Percentiles rank a stretch among this genome's conserved stretches.
Conservation (phyloP, 352 stramenopile species). For the Globisporangium lucens region DNA sequence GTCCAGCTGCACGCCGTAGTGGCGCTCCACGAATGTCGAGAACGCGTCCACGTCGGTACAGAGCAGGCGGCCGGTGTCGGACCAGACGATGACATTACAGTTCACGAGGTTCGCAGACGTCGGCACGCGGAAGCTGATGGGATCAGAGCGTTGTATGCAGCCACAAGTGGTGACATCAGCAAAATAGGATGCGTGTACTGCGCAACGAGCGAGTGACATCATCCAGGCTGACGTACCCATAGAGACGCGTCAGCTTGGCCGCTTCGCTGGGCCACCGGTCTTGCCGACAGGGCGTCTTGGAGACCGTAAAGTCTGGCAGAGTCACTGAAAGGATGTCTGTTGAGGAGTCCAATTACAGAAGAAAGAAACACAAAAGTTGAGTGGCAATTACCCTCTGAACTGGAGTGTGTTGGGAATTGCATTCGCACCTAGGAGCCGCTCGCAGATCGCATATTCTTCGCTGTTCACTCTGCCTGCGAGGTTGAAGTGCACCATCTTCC, state of each 20-base stretch:
- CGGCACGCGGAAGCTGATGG: constrained; percentile 30
- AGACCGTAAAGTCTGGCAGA: constrained; percentile 51
- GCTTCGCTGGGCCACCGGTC: constrained; percentile 48
- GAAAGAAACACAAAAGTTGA: background rate
- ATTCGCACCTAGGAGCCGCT: constrained; percentile 55
- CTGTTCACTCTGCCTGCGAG: constrained; percentile 63
- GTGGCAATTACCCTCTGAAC: background rate
- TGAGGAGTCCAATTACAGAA: background rate
- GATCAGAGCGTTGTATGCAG: background rate
- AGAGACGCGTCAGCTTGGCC: constrained; percentile 35
- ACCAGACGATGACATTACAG: constrained; percentile 68
- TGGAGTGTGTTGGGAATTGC: background rate
- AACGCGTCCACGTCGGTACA: constrained; percentile 65
- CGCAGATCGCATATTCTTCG: constrained; percentile 73
- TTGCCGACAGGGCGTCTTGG: constrained; percentile 44
- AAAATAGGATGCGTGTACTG: background rate
- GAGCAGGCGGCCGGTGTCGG: constrained; percentile 55
- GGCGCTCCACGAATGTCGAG: constrained; percentile 52
- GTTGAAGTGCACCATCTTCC: constrained; percentile 54
- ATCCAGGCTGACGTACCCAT: constrained; percentile 33
- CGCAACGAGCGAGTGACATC: background rate
- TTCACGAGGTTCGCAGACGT: constrained; percentile 44
- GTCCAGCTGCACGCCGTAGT: constrained; percentile 67
- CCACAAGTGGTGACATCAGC: background rate
- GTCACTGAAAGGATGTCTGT: constrained; percentile 54